Evolutionary conservation across 306 rosid genomes (phyloP), one percentile per base, ranked within the genome.

Genomic region (Herpetospermum pedunculosum): DNA sequence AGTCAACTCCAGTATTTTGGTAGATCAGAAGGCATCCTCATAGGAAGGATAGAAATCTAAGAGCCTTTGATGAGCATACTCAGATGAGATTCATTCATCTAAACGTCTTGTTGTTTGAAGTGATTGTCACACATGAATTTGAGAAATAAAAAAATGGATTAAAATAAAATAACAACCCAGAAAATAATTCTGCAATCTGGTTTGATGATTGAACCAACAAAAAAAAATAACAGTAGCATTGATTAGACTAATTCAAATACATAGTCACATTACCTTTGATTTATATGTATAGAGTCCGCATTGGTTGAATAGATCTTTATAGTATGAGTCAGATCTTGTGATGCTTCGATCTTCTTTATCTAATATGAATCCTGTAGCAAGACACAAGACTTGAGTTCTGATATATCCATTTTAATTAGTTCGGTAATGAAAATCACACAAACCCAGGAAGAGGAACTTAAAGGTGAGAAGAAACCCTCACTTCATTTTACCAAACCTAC

Each of bases 321-420:
- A 94, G 88, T 89, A 91, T 50, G 34, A 47, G 79, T 94, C 97
- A 35, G 96, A 94, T 80, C 97, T 89, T 18, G 98, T 91, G 62
- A 94, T 40, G 59, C 98, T 94, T 58, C 91, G 83, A 72, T 94
- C 98, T 77, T 81, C 91, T 38, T 89, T 94, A 77, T 91, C 98
- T 48, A 94, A 82, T 81, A 94, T 84, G 52, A 94, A 94, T 57
- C 98, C 98, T 94, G 60, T 46, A 71, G 37, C 46, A 41, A 40
- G 52, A 41, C 26, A 40, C 8, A 23, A 41, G 19, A 67, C 12
- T 19, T 23, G 52, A 67, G 35, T 40, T 67, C 11, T 21, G 72
- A 40, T 6, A 67, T 13, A 2, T 21, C 2, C 71, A 35, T 62
- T 21, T 35, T 38, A 21, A 21, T 38, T 30, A 28, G 38, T 58